A percentile compares a stretch with the other conserved stretches of the same genome.
These are phyloP conservation scores for Teratosphaeria epicoccoides DNA, from an alignment of 2,329 filamentous ascomycete genomes.

Conservation along the genomic window DNA sequence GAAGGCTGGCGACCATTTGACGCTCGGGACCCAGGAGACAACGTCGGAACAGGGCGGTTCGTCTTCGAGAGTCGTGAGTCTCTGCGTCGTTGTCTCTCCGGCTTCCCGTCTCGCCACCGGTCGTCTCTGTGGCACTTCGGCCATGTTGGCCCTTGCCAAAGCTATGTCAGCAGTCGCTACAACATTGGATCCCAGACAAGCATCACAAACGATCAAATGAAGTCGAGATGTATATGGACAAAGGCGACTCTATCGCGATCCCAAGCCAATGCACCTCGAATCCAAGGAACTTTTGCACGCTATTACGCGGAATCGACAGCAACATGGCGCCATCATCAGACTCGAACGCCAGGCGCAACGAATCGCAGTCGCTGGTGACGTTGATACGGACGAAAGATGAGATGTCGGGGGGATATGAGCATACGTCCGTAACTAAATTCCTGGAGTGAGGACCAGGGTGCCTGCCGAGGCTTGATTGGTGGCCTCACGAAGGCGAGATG, in stretches of 20 bases:
- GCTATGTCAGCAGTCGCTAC: neutral
- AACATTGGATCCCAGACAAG: neutral
- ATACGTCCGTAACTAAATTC: too few species aligned
- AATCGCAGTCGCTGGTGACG: too few species aligned
- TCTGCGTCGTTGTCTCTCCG: neutral
- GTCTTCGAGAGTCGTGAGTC: neutral
- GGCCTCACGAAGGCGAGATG: too few species aligned
- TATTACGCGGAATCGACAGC: neutral
- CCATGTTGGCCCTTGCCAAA: neutral
- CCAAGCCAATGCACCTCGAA: neutral
- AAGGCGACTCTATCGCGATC: neutral
- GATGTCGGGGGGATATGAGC: too few species aligned
- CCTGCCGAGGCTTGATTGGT: too few species aligned
- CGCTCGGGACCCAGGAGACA: constrained; percentile 12
- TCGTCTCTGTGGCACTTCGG: neutral
- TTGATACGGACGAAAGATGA: too few species aligned
- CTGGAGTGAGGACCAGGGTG: too few species aligned
- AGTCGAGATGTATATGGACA: too few species aligned
- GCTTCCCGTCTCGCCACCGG: neutral
- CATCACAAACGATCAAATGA: neutral
- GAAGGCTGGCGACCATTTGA: constrained; percentile 11
- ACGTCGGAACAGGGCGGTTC: constrained; percentile 13
- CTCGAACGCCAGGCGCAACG: neutral
- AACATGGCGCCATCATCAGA: neutral
- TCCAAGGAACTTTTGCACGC: neutral